phyloP scores from a whole-genome alignment of 2,329 filamentous ascomycete genomes.

The Alternaria conjuncta region DNA sequence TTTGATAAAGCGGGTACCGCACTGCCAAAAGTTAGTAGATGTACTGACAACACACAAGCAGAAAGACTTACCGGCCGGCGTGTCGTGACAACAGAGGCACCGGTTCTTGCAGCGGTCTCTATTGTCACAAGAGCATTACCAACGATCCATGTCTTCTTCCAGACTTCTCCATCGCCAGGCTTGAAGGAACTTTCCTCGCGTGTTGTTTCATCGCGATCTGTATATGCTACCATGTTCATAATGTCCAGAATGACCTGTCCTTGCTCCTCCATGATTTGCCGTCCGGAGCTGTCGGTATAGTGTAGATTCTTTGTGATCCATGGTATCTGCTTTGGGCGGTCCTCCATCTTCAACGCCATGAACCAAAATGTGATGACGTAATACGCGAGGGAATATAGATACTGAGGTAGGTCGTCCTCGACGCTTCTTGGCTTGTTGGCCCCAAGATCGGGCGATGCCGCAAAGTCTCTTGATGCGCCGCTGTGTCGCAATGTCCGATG shows the following conservation, averaged over 20 bases:
- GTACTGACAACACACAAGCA: conserved; percentile 24
- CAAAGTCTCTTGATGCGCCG: conserved; percentile 53
- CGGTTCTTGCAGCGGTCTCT: conserved; percentile 70
- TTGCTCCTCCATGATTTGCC: conserved; percentile 84
- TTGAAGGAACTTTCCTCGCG: conserved; percentile 70
- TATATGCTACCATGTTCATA: conserved; percentile 87
- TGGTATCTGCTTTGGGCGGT: conserved; percentile 81
- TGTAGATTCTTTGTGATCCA: conserved; percentile 88
- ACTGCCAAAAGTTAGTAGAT: conserved; percentile 31
- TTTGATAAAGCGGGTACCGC: conserved; percentile 52
- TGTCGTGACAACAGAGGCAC: conserved; percentile 74
- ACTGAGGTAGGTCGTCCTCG: conserved; percentile 83
- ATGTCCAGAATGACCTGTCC: conserved; percentile 93
- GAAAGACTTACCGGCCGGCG: conserved; percentile 73
- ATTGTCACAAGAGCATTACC: conserved; percentile 77
- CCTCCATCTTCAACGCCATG: conserved; percentile 81
- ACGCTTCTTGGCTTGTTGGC: conserved; percentile 51
- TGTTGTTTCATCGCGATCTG: conserved; percentile 79
- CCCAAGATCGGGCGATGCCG: conserved; percentile 25
- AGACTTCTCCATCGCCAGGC: conserved; percentile 69
- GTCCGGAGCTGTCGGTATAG: conserved; percentile 77
- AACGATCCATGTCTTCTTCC: conserved; percentile 73
- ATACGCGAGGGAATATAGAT: conserved; percentile 91
- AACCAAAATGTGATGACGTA: conserved; percentile 99
- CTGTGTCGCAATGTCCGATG: conserved; percentile 52